Evolutionary conservation across 1,139 yeast genomes (phyloP), one percentile per base, ranked within the genome.

Genomic region (Zygosaccharomyces pseudobailii): DNA sequence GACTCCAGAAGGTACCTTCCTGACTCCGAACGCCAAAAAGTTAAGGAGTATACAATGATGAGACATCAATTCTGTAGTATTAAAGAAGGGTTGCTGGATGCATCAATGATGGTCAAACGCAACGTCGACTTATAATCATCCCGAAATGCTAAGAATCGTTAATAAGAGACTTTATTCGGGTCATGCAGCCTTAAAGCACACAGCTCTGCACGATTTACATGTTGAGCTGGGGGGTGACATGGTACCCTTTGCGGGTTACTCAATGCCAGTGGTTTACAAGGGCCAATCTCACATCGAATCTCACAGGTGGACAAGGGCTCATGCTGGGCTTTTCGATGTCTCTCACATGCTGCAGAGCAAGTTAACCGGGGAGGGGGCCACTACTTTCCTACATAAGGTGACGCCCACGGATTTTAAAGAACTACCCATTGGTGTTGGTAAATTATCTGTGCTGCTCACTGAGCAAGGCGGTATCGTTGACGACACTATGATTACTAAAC

Each of bases 321-420:
- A 86, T 54, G 92, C 90, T 42, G 98, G 98, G 5, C 71, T 92
- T 49, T 92, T 92, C 61, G 98, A 92, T 66, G 98, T 92, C 40
- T 87, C 96, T 50, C 98, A 92, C 70, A 92, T 92, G 98, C 77
- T 90, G 49, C 97, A 92, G 70, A 97, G 92, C 68, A 75, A 74
- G 38, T 67, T 92, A 52, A 65, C 68, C 3, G 98, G 98, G 9
- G 70, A 78, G 1, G 84, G 79, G 34, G 79, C 95, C 0, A 71
- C 79, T n/a, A 73, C 74, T 10, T 79, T 90, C 50, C 74, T 92
- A 53, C 85, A 92, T 66, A 80, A 76, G 55, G 73, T 90, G 46
- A 87, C 96, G 22, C 98, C 98, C 6, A 80, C 94, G 22, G 97
- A 89, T 65, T 77, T 89, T 56, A 63, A 71, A 24, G 62, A 61